A percentile compares a stretch with the other conserved stretches of the same genome.
phyloP scores from a whole-genome alignment of 441 rosid genomes.

The Arabidopsis hybrid region DNA sequence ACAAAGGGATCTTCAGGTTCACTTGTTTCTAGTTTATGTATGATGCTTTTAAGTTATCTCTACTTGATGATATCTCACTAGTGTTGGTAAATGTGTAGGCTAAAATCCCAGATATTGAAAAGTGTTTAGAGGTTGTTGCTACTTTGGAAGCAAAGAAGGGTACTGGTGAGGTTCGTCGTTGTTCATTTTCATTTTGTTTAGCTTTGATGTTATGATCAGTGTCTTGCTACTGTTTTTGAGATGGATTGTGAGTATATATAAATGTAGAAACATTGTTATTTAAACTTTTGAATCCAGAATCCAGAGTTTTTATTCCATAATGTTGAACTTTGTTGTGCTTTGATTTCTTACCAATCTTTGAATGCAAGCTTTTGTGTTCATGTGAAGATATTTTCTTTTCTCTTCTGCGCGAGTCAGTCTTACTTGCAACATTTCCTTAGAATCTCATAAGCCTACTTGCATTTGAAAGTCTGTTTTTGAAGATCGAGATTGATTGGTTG shows the following conservation, averaged over 20 bases:
- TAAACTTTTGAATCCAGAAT: not conserved
- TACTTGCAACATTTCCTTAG: not conserved
- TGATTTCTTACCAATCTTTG: slow-evolving; percentile 22
- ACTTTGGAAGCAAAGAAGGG: slow-evolving; percentile 88
- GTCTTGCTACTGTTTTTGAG: not conserved
- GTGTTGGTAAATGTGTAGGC: slow-evolving; percentile 53
- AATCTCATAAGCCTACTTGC: too few relatives aligned
- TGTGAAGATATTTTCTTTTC: not conserved
- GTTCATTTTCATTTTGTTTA: not conserved
- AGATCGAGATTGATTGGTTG: slow-evolving; percentile 7
- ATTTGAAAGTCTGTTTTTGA: not conserved
- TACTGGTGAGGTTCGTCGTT: slow-evolving; percentile 82
- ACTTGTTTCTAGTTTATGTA: slow-evolving; percentile 2
- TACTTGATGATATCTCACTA: not conserved
- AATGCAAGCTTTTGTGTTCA: not conserved
- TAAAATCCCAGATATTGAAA: slow-evolving; percentile 92
- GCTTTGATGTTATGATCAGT: not conserved
- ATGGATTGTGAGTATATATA: not conserved
- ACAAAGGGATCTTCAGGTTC: slow-evolving; percentile 90
- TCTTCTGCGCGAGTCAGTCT: not conserved
- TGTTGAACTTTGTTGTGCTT: slow-evolving; percentile 29
- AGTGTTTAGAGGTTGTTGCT: slow-evolving; percentile 85
- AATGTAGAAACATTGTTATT: not conserved
- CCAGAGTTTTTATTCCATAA: not conserved
- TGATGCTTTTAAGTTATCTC: not conserved